Evolutionary conservation across 2,329 filamentous ascomycete species (phyloP).

Genomic region (Cladosporium sphaerospermum): DNA sequence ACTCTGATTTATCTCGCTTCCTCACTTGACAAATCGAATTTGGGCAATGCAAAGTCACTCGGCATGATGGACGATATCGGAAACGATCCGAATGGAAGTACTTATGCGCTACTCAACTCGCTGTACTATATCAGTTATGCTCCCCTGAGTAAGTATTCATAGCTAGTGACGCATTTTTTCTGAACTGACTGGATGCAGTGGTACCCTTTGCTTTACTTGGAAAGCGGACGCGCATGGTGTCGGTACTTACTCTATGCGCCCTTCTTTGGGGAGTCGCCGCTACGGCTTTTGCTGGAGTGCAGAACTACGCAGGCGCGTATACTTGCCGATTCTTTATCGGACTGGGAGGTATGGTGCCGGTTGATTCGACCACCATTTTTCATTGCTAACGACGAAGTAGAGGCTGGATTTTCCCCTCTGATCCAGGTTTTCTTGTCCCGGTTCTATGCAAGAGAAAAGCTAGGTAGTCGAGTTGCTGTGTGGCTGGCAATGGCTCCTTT

Average conservation of each 20-base stretch:
- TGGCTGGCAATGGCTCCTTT: slow-evolving; percentile 15
- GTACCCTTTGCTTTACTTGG: slow-evolving; percentile 13
- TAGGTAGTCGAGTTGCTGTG: slow-evolving; percentile 11
- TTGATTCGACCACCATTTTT: neutral
- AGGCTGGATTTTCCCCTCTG: slow-evolving; percentile 13
- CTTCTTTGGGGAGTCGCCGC: slow-evolving; percentile 5
- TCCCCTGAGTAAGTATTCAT: slow-evolving; percentile 11
- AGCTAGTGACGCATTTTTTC: too few relatives aligned
- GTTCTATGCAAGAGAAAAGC: slow-evolving; percentile 13
- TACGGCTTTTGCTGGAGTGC: slow-evolving; percentile 5
- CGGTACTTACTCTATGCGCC: slow-evolving; percentile 10
- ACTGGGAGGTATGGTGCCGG: slow-evolving; percentile 9
- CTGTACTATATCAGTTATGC: slow-evolving; percentile 14
- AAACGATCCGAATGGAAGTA: slow-evolving; percentile 12
- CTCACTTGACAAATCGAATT: slow-evolving; percentile 42
- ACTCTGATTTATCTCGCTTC: slow-evolving; percentile 12
- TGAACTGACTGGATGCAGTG: slow-evolving; percentile 5
- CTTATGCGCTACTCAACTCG: slow-evolving; percentile 12
- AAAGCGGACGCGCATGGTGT: slow-evolving; percentile 14
- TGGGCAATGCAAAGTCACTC: slow-evolving; percentile 18
- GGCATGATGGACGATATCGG: slow-evolving; percentile 14
- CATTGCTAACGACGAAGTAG: slow-evolving; percentile 5
- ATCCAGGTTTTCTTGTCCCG: slow-evolving; percentile 14
- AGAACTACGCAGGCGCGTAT: slow-evolving; percentile 6
- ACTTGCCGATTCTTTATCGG: slow-evolving; percentile 5